Conservation (phyloP, 352 stramenopile species). For the Phytophthora melonis region DNA sequence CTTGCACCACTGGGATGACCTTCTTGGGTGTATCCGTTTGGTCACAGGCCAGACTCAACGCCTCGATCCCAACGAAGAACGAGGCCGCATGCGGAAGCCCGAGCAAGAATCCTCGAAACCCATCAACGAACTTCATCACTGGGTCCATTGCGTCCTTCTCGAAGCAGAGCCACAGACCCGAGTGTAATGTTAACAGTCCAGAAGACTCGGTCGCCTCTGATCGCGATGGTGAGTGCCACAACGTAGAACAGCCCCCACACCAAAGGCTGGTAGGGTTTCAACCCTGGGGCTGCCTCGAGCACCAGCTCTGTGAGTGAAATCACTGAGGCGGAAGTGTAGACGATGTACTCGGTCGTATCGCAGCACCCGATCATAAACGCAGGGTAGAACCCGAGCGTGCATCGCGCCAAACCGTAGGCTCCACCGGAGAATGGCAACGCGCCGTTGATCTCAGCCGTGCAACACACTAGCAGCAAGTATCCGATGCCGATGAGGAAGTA, state of each 20-base stretch:
- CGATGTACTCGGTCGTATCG: constrained; percentile 44
- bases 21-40: constrained; percentile 44
- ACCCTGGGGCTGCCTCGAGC: constrained; percentile 9
- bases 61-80: constrained; percentile 55
- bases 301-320: constrained; percentile 42
- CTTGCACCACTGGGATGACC: constrained; percentile 41
- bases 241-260: constrained; percentile 38
- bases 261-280: constrained; percentile 23
- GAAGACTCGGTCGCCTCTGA: constrained; percentile 36
- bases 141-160: constrained; percentile 5
- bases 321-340: constrained; percentile 39
- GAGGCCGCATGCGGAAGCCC: constrained; percentile 36
- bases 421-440: constrained; percentile 37
- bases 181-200: constrained; percentile 39
- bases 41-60: constrained; percentile 33
- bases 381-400: constrained; percentile 39
- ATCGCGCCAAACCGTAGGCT: constrained; percentile 38
- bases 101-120: constrained; percentile 34
- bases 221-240: constrained; percentile 30
- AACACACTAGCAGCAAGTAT: constrained; percentile 35
- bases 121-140: constrained; percentile 7
- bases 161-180: constrained; percentile 29
- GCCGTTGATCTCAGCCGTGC: constrained; percentile 35
- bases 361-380: constrained; percentile 43
- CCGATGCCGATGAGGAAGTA: constrained; percentile 27